phyloP scores from a whole-genome alignment of 345 rosid species.

The Brassica juncea region DNA sequence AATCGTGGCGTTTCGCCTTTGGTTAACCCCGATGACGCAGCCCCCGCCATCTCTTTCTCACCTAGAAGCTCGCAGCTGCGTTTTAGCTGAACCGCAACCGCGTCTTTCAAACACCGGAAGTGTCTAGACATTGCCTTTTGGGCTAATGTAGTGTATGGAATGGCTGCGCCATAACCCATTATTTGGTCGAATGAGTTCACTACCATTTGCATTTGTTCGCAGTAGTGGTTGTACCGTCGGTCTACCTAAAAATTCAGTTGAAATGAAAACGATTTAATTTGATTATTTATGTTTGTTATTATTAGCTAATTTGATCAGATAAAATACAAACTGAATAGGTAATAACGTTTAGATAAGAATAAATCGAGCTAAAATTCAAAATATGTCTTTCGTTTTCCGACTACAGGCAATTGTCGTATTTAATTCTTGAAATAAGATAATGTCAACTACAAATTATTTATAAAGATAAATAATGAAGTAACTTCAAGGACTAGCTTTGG shows the following conservation, averaged over 20 bases:
- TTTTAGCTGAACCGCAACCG: slow-evolving; percentile 69
- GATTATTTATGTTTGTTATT: background rate
- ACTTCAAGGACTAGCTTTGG: slow-evolving; percentile 40
- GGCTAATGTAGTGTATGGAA: slow-evolving; percentile 84
- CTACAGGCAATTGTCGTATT: background rate
- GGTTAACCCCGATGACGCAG: slow-evolving; percentile 66
- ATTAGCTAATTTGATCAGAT: background rate
- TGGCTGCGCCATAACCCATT: slow-evolving; percentile 78
- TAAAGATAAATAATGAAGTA: slow-evolving; percentile 24
- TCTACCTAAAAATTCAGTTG: slow-evolving; percentile 56
- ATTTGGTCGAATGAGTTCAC: slow-evolving; percentile 80
- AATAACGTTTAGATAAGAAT: background rate
- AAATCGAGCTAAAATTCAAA: background rate
- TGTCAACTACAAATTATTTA: slow-evolving; percentile 25
- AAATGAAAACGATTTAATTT: background rate
- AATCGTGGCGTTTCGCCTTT: slow-evolving; percentile 92
- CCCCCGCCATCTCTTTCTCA: slow-evolving; percentile 62
- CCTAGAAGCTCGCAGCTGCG: slow-evolving; percentile 86
- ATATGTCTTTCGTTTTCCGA: background rate
- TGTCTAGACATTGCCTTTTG: slow-evolving; percentile 99
- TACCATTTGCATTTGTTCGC: slow-evolving; percentile 92
- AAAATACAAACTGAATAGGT: background rate
- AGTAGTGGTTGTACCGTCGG: slow-evolving; percentile 83
- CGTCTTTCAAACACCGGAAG: slow-evolving; percentile 88
- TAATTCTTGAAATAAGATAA: slow-evolving; percentile 17